Base-by-base conservation (phyloP, 140 eudicot genomes). In the Oenanthe javanica region DNA sequence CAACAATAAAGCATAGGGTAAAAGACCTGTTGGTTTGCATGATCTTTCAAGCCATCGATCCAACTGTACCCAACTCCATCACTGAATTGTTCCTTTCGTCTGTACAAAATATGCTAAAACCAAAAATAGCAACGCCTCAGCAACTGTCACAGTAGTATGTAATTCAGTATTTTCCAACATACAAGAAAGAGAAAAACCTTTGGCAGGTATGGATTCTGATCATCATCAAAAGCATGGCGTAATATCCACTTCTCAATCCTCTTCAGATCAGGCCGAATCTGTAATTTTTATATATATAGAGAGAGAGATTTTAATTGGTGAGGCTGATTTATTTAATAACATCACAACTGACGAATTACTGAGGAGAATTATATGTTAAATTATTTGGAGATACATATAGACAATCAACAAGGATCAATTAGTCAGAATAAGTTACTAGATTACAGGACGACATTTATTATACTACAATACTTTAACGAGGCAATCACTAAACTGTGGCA, bases 31-130 rank as follows among this genome's bases (percentile, higher is more conserved):
- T 83, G 80, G 88, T 89, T 86, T 77, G 96, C 96, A 81, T 96
- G 98, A 72, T 96, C 97, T 83, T 91, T 93, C 88, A 96, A 79
- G 71, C 99, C 97, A 86, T 96, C 99, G 67, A 96, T 91, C 99
- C 99, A 93, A 81, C 97, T 92, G 90, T 95, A 95, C 57, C 97
- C 99, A 64, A 95, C 99, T 81, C 99, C 97, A 82, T 95, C 99
- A 85, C 98, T 95, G 84, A 95, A 95, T 81, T 95, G 99, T 83
- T 94, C 97, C 87, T 93, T 93, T 86, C 91, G 97, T 87, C 97
- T 88, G 93, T 94, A 94, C 84, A 94, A 79, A 64, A 94, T 94
- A 78, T 94, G 98, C 98, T 94, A 76, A 83, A 84, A 75, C 80
- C 74, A 84, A 76, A 75, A 81, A 67, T 46, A 48, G 40, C 51